Conservation (phyloP, 495 filamentous ascomycete species). For the Penicillium egyptiacum region DNA sequence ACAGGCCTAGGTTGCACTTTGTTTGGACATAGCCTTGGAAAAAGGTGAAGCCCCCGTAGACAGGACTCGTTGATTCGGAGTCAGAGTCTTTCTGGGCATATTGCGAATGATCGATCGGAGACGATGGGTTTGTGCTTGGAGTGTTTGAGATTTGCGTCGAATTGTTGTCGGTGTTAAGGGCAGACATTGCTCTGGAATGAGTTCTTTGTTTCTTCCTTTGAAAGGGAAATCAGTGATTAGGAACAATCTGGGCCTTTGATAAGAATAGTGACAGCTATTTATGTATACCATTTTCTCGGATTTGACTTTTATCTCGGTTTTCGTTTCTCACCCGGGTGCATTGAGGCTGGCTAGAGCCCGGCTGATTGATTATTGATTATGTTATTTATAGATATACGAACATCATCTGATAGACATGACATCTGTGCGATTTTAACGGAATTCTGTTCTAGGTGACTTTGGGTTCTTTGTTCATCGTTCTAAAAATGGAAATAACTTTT, state of each 20-base stretch:
- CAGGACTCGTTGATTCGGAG: not conserved
- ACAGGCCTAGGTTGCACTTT: conserved; percentile 33
- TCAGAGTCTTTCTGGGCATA: not conserved
- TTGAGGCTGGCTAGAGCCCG: too few species aligned
- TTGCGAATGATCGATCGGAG: not conserved
- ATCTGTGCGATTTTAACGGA: not conserved
- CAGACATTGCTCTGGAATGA: not conserved
- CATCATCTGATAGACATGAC: not conserved
- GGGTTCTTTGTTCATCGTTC: not conserved
- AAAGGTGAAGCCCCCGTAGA: conserved; percentile 38
- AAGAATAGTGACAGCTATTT: too few species aligned
- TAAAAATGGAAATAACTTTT: not conserved
- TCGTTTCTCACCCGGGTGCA: too few species aligned
- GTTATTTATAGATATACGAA: not conserved
- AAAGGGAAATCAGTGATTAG: not conserved
- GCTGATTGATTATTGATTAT: too few species aligned
- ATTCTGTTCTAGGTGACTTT: not conserved
- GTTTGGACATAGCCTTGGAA: conserved; percentile 35
- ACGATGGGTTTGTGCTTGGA: not conserved
- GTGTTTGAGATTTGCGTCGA: not conserved
- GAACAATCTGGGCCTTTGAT: not conserved
- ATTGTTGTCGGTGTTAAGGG: not conserved
- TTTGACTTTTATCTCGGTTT: too few species aligned
- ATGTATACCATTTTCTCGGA: too few species aligned
- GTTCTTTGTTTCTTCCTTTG: not conserved